Conservation (phyloP, 192 early-diverging fungal genomes). For the Backusella luteola region DNA sequence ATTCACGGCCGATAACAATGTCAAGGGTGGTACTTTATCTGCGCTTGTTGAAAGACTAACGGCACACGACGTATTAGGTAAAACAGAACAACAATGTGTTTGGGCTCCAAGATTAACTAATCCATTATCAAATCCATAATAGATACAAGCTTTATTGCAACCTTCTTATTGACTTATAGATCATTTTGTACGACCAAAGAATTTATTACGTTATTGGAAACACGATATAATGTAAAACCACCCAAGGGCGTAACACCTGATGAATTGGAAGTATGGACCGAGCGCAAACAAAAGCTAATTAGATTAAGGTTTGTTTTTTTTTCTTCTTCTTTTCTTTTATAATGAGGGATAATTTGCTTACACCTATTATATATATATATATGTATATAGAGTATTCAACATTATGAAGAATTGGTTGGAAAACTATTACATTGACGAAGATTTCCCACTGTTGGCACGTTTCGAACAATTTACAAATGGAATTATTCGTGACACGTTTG, state of each 20-base stretch:
- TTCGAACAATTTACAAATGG: constrained; percentile 18
- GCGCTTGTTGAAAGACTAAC: constrained; percentile 82
- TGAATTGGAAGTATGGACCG: constrained; percentile 76
- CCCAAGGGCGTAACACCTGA: constrained; percentile 61
- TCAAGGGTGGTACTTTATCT: constrained; percentile 76
- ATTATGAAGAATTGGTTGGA: constrained; percentile 93
- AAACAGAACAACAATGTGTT: background rate
- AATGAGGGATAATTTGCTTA: background rate
- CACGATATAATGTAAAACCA: constrained; percentile 72
- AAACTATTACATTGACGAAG: constrained; percentile 72
- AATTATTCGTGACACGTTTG: constrained; percentile 6
- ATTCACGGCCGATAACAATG: constrained; percentile 68
- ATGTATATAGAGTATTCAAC: constrained; percentile 64
- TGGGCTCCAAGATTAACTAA: background rate
- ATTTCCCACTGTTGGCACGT: constrained; percentile 39
- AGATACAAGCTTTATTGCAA: constrained; percentile 77
- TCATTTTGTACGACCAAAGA: constrained; percentile 81
- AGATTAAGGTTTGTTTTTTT: constrained; percentile 55
- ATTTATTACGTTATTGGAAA: constrained; percentile 71
- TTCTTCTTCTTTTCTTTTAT: too few species aligned
- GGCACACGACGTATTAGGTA: constrained; percentile 63
- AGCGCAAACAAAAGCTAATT: constrained; percentile 82
- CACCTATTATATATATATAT: background rate
- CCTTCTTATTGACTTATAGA: constrained; percentile 89
- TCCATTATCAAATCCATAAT: constrained; percentile 5